Base-by-base conservation (phyloP, 192 early-diverging fungal species). In the Gryganskiella cystojenkinii region DNA sequence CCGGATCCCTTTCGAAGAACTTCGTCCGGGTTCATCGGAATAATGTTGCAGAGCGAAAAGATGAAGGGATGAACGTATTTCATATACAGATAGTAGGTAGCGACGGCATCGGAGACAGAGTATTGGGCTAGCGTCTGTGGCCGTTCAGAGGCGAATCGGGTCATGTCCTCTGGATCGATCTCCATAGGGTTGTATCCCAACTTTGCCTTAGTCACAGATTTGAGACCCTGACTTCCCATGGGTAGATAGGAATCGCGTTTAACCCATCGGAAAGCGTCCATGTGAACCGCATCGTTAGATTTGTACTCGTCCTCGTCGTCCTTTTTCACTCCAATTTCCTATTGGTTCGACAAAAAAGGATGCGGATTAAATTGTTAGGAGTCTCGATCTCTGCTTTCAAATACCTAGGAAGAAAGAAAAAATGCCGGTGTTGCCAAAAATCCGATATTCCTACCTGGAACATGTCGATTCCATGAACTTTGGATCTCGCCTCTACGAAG, bases 21-120 rank as follows among this genome's bases (percentile, higher is more conserved):
- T 56, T 99, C 98, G 80, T 99, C 98, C 0, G 96, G 96, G 46
- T 93, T 93, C 73, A 98, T 90, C 0, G 98, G 98, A 70, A 99
- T 98, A 70, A 99, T 97, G 70, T 97, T 99, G 85, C 98, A 98
- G 24, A 99, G 88, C n/a, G 98, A 99, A 70, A 98, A 99, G 44
- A 97, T 95, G 68, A 99, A 99, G 30, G 96, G 97, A 79, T 99
- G 93, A 30, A 99, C 96, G 80, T 99, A 98, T 81, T 98, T 98
- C 96, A 98, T 99, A 70, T 98, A 99, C 10, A 99, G 81, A 57
- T 99, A 99, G 78, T 98, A 99, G 1, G 98, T 99, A 0, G 98
- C 98, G 10, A 99, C 98, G 1, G 98, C 98, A 84, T 99, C 98
- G 27, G 98, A 99, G 34, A 99, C 98, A 10, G 97, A 98, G 79